Evolutionary conservation across 805 yeast genomes (phyloP), one percentile per base, ranked within the genome.

Genomic region (Suhomyces vadensis): DNA sequence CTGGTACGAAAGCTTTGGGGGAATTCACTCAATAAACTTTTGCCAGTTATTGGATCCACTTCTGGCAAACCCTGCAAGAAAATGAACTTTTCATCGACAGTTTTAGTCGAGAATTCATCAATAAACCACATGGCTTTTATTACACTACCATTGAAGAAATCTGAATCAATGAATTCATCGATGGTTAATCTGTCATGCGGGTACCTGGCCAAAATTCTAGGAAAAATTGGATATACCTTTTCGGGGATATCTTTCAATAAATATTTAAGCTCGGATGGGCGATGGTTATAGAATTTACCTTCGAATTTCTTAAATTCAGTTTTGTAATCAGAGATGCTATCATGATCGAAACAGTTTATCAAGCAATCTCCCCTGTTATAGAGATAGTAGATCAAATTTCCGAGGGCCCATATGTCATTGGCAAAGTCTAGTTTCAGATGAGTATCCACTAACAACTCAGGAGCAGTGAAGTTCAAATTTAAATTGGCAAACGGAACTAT

Each of bases 321-420:
- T 56, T 82, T 82, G 61, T 79, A 87, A 46, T 84, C 85, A 26
- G 74, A 77, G 3, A 77, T 55, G 9, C 85, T 75, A 55, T 78
- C 79, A 26, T 77, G 48, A 46, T 71, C 77, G 47, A 64, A 66
- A 44, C 72, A 68, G 36, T 55, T 61, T 29, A 72, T 57, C 44
- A 71, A 71, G 5, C 70, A 64, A 13, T 77, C 78, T 9, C 76
- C 74, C n/a, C 60, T 47, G 51, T 81, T 78, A 63, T 87, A 91
- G 3, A 91, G 63, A 51, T 80, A 83, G 58, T 76, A 85, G 2
- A 90, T 81, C 44, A 94, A 60, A 52, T 87, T 75, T 1, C 95
- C 98, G 8, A 94, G 57, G 0, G 97, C 81, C 74, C 91, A 94
- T 27, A 87, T 77, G 60, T 94, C 99, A 56, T 86, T 83, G 14